A percentile compares a stretch with the other conserved stretches of the same genome.
Evolutionary conservation across 345 rosid genomes (phyloP).

Genomic region (Angophora floribunda): DNA sequence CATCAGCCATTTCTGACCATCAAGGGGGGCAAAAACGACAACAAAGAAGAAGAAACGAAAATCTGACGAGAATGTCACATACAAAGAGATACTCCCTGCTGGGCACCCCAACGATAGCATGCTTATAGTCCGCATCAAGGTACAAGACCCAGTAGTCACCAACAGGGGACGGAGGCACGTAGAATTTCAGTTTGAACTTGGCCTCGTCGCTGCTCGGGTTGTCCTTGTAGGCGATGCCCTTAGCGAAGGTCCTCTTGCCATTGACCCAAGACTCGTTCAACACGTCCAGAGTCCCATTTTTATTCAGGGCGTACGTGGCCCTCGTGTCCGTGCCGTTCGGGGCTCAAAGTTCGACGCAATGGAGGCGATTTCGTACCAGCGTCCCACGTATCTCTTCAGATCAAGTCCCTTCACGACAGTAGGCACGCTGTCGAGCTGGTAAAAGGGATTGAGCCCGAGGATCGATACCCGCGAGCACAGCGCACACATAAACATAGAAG

Average conservation of each 20-base stretch:
- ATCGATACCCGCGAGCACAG: neutral
- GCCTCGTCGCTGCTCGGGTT: constrained; percentile 73
- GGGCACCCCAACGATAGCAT: constrained; percentile 69
- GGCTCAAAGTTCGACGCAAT: constrained; percentile 71
- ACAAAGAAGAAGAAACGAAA: constrained; percentile 9
- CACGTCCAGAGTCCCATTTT: constrained; percentile 68
- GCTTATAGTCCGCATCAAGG: constrained; percentile 47
- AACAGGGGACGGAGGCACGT: constrained; percentile 69
- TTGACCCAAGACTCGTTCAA: constrained; percentile 67
- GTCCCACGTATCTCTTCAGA: constrained; percentile 60
- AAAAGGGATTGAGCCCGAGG: neutral
- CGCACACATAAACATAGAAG: neutral
- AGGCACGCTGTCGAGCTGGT: neutral
- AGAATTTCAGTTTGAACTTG: constrained; percentile 79
- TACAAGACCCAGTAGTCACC: constrained; percentile 78
- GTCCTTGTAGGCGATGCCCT: constrained; percentile 64
- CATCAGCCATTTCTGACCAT: no score
- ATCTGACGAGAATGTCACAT: neutral
- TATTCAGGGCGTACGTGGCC: constrained; percentile 63
- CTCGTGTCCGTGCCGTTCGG: constrained; percentile 56
- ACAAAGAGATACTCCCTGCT: constrained; percentile 68
- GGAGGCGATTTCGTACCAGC: constrained; percentile 87
- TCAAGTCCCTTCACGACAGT: constrained; percentile 4
- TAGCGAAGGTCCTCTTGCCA: constrained; percentile 52
- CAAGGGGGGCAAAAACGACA: neutral